phyloP scores from a whole-genome alignment of 805 yeast species.

The Torulaspora maleeae region DNA sequence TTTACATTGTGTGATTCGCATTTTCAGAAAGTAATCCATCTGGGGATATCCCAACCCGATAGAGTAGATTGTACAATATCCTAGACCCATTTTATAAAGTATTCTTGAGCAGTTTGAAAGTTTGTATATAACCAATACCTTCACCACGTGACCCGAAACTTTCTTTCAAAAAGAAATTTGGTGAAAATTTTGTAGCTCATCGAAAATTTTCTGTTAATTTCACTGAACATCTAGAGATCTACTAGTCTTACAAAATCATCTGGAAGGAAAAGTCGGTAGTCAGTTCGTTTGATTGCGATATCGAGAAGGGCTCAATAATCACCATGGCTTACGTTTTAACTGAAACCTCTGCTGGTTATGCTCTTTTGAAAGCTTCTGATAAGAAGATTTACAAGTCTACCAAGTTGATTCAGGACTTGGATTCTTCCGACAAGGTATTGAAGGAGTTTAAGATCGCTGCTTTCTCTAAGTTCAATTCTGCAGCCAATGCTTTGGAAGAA shows the following conservation, averaged over 20 bases:
- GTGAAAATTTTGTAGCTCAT: slow-evolving; percentile 25
- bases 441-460: slow-evolving; percentile 91
- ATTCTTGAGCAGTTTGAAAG: not conserved
- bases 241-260: not conserved
- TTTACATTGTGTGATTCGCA: slow-evolving; percentile 46
- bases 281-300: not conserved
- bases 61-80: slow-evolving; percentile 7
- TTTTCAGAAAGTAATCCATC: slow-evolving; percentile 24
- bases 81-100: not conserved
- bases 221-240: not conserved
- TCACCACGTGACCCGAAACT: not conserved
- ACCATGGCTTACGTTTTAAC: slow-evolving; percentile 83
- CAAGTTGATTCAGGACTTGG: slow-evolving; percentile 66
- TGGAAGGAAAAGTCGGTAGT: slow-evolving; percentile 1
- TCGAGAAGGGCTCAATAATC: not conserved
- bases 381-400: slow-evolving; percentile 90
- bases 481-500: slow-evolving; percentile 95
- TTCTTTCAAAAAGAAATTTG: not conserved
- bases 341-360: slow-evolving; percentile 99
- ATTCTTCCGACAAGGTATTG: slow-evolving; percentile 78
- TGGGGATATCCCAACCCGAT: not conserved
- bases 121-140: not conserved
- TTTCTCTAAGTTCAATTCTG: slow-evolving; percentile 89
- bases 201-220: slow-evolving; percentile 23
- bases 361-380: slow-evolving; percentile 94